phyloP scores from a whole-genome alignment of 192 early-diverging fungal species.

The Backusella circina region DNA sequence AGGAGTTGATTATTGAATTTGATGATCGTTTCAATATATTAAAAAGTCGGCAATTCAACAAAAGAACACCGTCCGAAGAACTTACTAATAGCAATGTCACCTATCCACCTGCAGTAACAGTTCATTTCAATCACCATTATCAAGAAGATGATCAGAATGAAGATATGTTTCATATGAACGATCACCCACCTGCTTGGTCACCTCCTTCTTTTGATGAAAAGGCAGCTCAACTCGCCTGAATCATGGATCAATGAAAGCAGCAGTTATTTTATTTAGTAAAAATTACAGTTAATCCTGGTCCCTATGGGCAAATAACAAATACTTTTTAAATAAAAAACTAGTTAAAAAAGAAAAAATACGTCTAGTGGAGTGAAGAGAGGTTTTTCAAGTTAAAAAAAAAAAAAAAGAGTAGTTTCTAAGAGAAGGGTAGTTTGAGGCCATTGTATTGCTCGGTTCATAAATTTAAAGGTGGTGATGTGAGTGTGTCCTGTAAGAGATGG shows the following conservation, averaged over 20 bases:
- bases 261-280: too few relatives aligned
- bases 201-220: slow-evolving; percentile 1
- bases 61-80: not conserved
- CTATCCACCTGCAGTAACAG: not conserved
- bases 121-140: not conserved
- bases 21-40: slow-evolving; percentile 17
- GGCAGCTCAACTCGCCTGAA: not conserved
- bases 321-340: too few relatives aligned
- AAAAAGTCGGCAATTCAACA: slow-evolving; percentile 10
- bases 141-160: not conserved
- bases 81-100: not conserved
- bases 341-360: too few relatives aligned
- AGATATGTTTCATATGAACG: not conserved
- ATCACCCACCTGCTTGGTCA: not conserved
- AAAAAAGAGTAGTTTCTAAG: not conserved
- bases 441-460: not conserved
- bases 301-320: too few relatives aligned
- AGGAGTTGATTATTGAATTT: slow-evolving; percentile 12
- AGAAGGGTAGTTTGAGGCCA: not conserved
- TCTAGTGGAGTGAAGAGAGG: too few relatives aligned
- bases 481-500: not conserved
- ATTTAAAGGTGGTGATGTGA: not conserved
- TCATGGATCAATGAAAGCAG: too few relatives aligned
- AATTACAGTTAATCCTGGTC: too few relatives aligned
- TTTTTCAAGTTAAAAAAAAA: too few relatives aligned